Percentiles rank a stretch among this genome's conserved stretches.
Evolutionary conservation across 1,139 yeast species (phyloP).

Genomic region (Geotrichum fermentans): DNA sequence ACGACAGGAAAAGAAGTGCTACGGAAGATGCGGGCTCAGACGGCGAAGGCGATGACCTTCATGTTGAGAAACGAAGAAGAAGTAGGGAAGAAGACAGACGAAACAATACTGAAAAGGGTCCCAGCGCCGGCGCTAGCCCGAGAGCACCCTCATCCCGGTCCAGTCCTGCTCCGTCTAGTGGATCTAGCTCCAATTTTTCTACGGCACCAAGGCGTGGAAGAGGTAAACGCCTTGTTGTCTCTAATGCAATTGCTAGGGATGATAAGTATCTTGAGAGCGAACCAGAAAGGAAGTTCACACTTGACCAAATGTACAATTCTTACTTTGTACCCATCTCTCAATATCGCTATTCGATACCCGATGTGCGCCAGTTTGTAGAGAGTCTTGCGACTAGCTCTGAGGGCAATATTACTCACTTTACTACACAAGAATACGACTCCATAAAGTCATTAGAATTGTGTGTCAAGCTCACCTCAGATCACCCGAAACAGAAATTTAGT

Average conservation of each 20-base stretch:
- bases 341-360: conserved; percentile 16
- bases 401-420: conserved; percentile 14
- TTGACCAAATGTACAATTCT: conserved; percentile 19
- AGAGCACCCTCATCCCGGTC: too few relatives aligned
- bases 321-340: conserved; percentile 17
- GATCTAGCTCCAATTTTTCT: too few relatives aligned
- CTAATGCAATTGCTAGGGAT: too few relatives aligned
- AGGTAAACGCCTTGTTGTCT: conserved; percentile 11
- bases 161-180: too few relatives aligned
- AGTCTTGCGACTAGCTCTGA: neutral
- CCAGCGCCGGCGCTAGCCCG: neutral
- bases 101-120: neutral
- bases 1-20: too few relatives aligned
- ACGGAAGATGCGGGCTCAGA: too few relatives aligned
- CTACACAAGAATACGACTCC: conserved; percentile 28
- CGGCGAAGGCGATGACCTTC: conserved; percentile 20
- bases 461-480: conserved; percentile 49
- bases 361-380: conserved; percentile 11
- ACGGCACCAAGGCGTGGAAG: conserved; percentile 18
- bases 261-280: conserved; percentile 16
- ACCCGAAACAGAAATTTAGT: conserved; percentile 57
- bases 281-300: conserved; percentile 19
- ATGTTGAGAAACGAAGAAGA: neutral
- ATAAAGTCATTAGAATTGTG: conserved; percentile 30
- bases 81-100: neutral